phyloP scores from a whole-genome alignment of 352 stramenopile genomes.

The Globisporangium splendens region DNA sequence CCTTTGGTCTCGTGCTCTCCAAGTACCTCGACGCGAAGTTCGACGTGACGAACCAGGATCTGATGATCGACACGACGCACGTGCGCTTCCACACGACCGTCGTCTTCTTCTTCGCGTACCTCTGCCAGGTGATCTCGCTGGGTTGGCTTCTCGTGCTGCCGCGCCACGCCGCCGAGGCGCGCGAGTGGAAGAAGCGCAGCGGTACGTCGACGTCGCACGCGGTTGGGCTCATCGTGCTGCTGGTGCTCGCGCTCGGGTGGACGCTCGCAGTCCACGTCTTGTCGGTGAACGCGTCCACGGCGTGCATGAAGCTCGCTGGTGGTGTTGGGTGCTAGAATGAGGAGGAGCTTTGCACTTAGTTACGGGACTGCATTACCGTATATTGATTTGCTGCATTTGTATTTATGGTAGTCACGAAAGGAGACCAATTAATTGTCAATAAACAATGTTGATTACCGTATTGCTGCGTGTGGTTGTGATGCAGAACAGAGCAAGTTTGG shows the following conservation, averaged over 20 bases:
- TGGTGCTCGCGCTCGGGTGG: conserved; percentile 14
- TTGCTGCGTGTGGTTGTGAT: no score
- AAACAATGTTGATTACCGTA: background rate
- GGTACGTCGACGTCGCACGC: conserved; percentile 21
- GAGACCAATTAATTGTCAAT: background rate
- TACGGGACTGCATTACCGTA: background rate
- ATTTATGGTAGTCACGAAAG: background rate
- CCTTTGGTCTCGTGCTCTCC: conserved; percentile 37
- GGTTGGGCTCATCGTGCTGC: conserved; percentile 19
- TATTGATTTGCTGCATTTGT: background rate
- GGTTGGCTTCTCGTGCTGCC: conserved; percentile 42
- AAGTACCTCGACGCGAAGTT: conserved; percentile 59
- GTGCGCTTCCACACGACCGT: conserved; percentile 33
- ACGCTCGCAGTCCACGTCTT: conserved; percentile 29
- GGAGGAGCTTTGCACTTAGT: background rate
- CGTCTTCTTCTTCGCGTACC: conserved; percentile 49
- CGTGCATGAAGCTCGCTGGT: conserved; percentile 34
- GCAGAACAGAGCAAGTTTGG: no score
- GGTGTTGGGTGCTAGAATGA: conserved; percentile 27
- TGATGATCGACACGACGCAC: conserved; percentile 37
- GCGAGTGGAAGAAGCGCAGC: conserved; percentile 22
- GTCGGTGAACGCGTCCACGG: conserved; percentile 41
- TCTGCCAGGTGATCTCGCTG: conserved; percentile 35
- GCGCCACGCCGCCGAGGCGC: conserved; percentile 22
- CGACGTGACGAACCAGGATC: conserved; percentile 36